A percentile compares a stretch with the other conserved stretches of the same genome.
phyloP scores from a whole-genome alignment of 2,329 filamentous ascomycete species.

The Elsinoe batatas region DNA sequence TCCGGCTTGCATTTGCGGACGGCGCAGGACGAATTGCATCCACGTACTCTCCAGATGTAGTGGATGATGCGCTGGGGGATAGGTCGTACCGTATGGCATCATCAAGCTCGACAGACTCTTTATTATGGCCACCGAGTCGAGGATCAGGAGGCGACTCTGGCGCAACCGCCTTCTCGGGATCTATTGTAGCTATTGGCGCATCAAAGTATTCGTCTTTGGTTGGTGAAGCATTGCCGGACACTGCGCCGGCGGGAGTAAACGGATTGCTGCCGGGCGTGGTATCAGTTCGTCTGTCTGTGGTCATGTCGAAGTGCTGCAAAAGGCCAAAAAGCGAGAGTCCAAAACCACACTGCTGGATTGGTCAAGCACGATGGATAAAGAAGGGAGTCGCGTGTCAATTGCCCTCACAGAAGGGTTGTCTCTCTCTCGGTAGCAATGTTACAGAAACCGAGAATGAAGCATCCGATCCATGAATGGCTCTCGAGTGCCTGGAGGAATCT shows the following conservation, averaged over 20 bases:
- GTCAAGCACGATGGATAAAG: not conserved
- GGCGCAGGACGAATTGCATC: constrained; percentile 8
- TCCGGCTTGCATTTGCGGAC: not conserved
- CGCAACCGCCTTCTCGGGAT: not conserved
- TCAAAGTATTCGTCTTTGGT: not conserved
- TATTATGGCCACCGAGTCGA: constrained; percentile 1
- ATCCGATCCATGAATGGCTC: not conserved
- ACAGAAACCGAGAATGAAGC: not conserved
- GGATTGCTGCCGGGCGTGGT: not conserved
- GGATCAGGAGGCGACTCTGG: not conserved
- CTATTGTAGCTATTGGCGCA: not conserved
- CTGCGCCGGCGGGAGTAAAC: not conserved
- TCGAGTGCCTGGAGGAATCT: not conserved
- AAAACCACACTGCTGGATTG: not conserved
- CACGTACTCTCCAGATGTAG: not conserved
- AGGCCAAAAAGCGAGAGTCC: not conserved
- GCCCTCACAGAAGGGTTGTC: not conserved
- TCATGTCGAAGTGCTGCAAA: not conserved
- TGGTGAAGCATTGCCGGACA: not conserved
- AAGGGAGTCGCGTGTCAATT: not conserved
- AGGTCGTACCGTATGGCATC: not conserved
- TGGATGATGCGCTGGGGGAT: not conserved
- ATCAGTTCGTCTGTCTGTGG: not conserved
- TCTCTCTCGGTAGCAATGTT: not conserved
- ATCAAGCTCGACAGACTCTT: constrained; percentile 1